Conservation (phyloP, 192 early-diverging fungal genomes). For the Coemansia sp. region DNA sequence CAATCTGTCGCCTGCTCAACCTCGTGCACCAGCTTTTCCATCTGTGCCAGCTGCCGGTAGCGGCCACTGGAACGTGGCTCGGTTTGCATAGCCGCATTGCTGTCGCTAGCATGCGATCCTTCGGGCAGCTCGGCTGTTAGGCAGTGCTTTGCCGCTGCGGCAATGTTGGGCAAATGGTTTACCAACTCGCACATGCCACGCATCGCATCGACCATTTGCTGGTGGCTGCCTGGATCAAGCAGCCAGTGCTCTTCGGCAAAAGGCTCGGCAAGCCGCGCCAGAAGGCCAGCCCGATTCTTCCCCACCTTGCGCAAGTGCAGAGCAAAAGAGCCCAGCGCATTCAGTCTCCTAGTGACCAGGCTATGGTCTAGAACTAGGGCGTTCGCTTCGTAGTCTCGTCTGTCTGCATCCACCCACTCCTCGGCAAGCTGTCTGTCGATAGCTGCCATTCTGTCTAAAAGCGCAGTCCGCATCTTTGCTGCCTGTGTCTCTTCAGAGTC, state of each 20-base stretch:
- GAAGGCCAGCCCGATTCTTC: slow-evolving; percentile 21
- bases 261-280: slow-evolving; percentile 31
- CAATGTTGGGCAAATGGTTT: slow-evolving; percentile 24
- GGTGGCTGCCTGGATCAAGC: slow-evolving; percentile 30
- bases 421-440: slow-evolving; percentile 3
- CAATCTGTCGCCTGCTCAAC: slow-evolving; percentile 25
- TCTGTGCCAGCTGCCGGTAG: slow-evolving; percentile 30
- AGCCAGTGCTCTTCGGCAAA: slow-evolving; percentile 47
- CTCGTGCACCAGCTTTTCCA: slow-evolving; percentile 35
- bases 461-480: slow-evolving; percentile 1
- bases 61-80: not conserved
- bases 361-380: slow-evolving; percentile 27
- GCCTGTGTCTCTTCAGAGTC: slow-evolving; percentile 29
- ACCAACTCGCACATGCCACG: slow-evolving; percentile 26
- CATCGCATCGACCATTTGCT: slow-evolving; percentile 38
- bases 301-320: slow-evolving; percentile 26
- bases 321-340: slow-evolving; percentile 19
- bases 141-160: slow-evolving; percentile 28
- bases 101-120: not conserved
- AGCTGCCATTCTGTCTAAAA: slow-evolving; percentile 5
- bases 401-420: slow-evolving; percentile 16
- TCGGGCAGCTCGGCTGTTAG: not conserved
- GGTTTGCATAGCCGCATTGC: not conserved
- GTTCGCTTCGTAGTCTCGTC: slow-evolving; percentile 24
- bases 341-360: slow-evolving; percentile 13